These are phyloP conservation scores for Hippophae gyantsensis DNA, from an alignment of 306 rosid genomes.

Conservation along the genomic window DNA sequence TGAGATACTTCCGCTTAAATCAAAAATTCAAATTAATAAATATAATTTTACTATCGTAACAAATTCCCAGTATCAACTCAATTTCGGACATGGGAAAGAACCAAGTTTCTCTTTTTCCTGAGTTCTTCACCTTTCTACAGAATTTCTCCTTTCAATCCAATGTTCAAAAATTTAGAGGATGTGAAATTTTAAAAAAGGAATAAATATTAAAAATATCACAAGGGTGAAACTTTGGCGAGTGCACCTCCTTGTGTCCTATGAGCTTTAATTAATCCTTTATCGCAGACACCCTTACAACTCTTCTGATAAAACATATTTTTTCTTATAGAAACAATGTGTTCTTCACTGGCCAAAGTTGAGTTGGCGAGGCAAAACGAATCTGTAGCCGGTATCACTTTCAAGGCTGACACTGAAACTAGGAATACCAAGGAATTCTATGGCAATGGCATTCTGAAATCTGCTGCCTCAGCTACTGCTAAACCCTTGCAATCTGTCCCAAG, in stretches of 20 bases:
- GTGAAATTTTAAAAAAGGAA: not conserved
- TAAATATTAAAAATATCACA: not conserved
- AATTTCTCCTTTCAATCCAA: not conserved
- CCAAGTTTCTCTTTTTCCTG: not conserved
- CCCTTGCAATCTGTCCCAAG: slow-evolving; percentile 17
- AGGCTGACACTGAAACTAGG: slow-evolving; percentile 21
- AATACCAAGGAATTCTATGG: slow-evolving; percentile 19
- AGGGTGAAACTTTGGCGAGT: not conserved
- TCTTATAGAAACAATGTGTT: slow-evolving; percentile 37
- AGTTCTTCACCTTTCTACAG: not conserved
- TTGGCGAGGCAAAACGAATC: slow-evolving; percentile 18
- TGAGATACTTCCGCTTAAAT: too few species aligned
- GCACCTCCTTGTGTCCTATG: slow-evolving; percentile 9
- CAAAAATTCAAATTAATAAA: too few species aligned
- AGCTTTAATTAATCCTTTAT: slow-evolving; percentile 11
- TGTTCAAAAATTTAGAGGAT: not conserved
- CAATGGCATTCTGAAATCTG: slow-evolving; percentile 31
- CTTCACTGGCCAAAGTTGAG: slow-evolving; percentile 27
- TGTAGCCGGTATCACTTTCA: slow-evolving; percentile 17
- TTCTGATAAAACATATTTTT: slow-evolving; percentile 15
- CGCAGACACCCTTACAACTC: not conserved
- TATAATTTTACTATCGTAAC: too few species aligned
- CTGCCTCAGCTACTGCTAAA: slow-evolving; percentile 18
- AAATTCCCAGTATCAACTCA: not conserved
- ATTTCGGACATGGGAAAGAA: not conserved